These are phyloP conservation scores for Puccinellia tenuiflora DNA, from an alignment of 176 grass and related monocot genomes.

Conservation along the genomic window DNA sequence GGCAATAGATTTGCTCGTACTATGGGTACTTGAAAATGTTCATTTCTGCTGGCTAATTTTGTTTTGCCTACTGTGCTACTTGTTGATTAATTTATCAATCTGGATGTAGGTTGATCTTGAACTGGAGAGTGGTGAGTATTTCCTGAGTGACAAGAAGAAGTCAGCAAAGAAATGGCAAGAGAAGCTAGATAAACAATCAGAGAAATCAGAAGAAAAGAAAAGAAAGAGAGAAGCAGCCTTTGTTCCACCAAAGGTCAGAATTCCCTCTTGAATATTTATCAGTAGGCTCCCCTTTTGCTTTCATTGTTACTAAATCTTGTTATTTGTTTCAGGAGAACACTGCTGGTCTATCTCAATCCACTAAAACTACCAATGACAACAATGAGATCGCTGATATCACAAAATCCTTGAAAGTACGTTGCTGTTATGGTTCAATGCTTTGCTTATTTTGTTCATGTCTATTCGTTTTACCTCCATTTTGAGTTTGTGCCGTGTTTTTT, in stretches of 20 bases:
- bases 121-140: constrained; percentile 91
- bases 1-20: neutral
- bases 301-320: constrained; percentile 3
- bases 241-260: constrained; percentile 73
- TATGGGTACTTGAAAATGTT: neutral
- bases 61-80: neutral
- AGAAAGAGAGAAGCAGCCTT: constrained; percentile 84
- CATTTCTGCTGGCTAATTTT: neutral
- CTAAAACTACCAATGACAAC: constrained; percentile 34
- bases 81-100: constrained; percentile 16
- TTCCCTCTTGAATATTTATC: neutral
- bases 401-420: constrained; percentile 80
- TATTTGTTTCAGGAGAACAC: constrained; percentile 62
- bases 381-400: constrained; percentile 46
- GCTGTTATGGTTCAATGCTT: no score
- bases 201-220: constrained; percentile 85
- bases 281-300: neutral
- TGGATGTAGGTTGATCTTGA: constrained; percentile 68
- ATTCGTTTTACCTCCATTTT: neutral
- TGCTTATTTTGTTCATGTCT: neutral
- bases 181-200: constrained; percentile 84
- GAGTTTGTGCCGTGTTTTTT: neutral
- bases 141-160: constrained; percentile 91
- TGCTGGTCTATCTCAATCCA: constrained; percentile 25
- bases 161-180: constrained; percentile 88